Conservation (phyloP, 169 alveolate species). For the Babesia divergens region DNA sequence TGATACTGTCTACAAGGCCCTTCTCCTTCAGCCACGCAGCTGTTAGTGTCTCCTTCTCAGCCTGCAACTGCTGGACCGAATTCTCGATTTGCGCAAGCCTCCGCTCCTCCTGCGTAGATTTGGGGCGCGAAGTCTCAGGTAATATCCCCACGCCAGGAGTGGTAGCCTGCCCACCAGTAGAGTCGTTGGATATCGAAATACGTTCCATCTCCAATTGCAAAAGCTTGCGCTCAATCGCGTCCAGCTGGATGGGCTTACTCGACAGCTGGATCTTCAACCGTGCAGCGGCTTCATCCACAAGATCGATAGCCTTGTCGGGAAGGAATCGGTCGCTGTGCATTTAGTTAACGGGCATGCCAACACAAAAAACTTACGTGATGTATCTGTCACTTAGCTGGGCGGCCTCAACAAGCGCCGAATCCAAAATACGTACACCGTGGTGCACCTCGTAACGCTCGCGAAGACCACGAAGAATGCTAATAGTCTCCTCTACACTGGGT, state of each 20-base stretch:
- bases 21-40: slow-evolving; percentile 78
- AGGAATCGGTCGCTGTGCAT: slow-evolving; percentile 69
- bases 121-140: slow-evolving; percentile 14
- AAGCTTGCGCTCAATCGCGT: slow-evolving; percentile 76
- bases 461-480: slow-evolving; percentile 83
- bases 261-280: slow-evolving; percentile 78
- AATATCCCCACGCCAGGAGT: background rate
- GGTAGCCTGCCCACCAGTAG: background rate
- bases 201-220: slow-evolving; percentile 83
- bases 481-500: slow-evolving; percentile 80
- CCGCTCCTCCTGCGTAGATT: slow-evolving; percentile 32
- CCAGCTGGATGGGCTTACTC: slow-evolving; percentile 82
- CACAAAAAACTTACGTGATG: slow-evolving; percentile 28
- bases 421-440: slow-evolving; percentile 86
- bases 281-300: slow-evolving; percentile 86
- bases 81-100: slow-evolving; percentile 61
- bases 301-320: slow-evolving; percentile 85
- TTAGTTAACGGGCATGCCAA: background rate
- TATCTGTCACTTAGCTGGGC: slow-evolving; percentile 81
- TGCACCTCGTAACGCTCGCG: slow-evolving; percentile 85
- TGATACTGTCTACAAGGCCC: slow-evolving; percentile 73
- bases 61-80: slow-evolving; percentile 48
- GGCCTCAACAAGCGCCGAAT: slow-evolving; percentile 85
- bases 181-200: slow-evolving; percentile 66
- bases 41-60: slow-evolving; percentile 61